Base-by-base conservation (phyloP, 345 rosid species). In the Camelina hispida region DNA sequence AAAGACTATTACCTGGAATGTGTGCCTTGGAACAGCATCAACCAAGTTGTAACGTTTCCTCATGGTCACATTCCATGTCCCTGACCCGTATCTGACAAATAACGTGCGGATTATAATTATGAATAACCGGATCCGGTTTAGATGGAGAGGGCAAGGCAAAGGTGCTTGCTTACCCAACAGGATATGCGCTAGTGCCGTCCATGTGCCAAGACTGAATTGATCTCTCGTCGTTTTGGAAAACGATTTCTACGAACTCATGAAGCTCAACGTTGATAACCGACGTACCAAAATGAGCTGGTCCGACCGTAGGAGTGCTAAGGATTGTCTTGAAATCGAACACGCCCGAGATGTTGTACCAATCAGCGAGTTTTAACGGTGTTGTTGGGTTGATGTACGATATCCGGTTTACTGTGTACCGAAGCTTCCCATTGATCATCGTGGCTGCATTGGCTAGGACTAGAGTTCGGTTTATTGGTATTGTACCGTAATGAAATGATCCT, bases 291-390 rank as follows among this genome's bases (percentile, higher is more conserved):
- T 35, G 51, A 5, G 81, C 56, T 0, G 81, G 74, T 48, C 79
- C 75, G 10, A 73, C 54, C 47, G 81, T 76, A 15, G 97, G 91
- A 4, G 3, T 64, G 62, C 84, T 85, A 66, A 62, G 47, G 66
- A 83, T 84, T 11, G 86, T 83, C 14, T 88, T 85, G 28, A 84
- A 56, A 66, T 81, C 67, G 66, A 88, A 91, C 47, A 94, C 85
- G 4, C 95, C 90, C 2, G 72, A 73, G 22, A 94, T 88, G 81
- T 85, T 91, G 69, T 44, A 86, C 85, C 87, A 86, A 55, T 88
- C 97, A 1, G 96, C 97, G 6, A 91, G 87, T 85, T 90, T 88
- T 76, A 90, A 78, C 4, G 98, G 93, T 14, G 98, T 89, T 2
- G 72, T 30, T 4, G 95, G 96, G 54, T 91, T 87, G 3, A 81